A percentile compares a stretch with the other conserved stretches of the same genome.
These are phyloP conservation scores for Lipomyces sp. DNA, from an alignment of 805 yeast species.

Conservation along the genomic window DNA sequence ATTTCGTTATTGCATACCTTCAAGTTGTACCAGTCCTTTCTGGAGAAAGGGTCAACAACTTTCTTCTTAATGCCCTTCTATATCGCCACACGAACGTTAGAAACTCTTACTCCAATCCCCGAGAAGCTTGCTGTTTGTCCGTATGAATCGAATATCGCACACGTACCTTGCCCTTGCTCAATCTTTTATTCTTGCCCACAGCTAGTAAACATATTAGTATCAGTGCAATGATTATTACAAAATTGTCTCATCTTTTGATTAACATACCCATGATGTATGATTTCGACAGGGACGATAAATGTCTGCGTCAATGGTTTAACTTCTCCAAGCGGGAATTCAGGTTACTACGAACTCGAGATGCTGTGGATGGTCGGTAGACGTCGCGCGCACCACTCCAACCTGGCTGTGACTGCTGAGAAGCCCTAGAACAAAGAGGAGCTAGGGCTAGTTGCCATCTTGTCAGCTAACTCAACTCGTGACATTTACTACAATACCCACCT, in stretches of 20 bases:
- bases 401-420: neutral
- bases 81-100: neutral
- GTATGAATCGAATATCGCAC: neutral
- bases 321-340: neutral
- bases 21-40: slow-evolving; percentile 79
- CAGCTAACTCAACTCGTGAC: neutral
- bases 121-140: slow-evolving; percentile 42
- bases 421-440: neutral
- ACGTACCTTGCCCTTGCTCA: slow-evolving; percentile 68
- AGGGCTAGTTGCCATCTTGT: neutral
- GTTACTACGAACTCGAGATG: neutral
- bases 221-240: neutral
- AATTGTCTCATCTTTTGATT: neutral
- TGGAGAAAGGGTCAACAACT: slow-evolving; percentile 99
- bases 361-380: neutral
- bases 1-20: slow-evolving; percentile 13
- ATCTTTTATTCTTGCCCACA: slow-evolving; percentile 87
- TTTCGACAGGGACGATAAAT: slow-evolving; percentile 19
- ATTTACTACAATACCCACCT: too few relatives aligned
- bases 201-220: slow-evolving; percentile 53
- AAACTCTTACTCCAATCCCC: slow-evolving; percentile 60
- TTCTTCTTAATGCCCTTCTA: slow-evolving; percentile 97
- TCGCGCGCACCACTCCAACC: neutral
- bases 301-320: neutral
- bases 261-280: slow-evolving; percentile 35